Evolutionary conservation across 305 asterid genomes (phyloP).

Genomic region (Rubia occidens): DNA sequence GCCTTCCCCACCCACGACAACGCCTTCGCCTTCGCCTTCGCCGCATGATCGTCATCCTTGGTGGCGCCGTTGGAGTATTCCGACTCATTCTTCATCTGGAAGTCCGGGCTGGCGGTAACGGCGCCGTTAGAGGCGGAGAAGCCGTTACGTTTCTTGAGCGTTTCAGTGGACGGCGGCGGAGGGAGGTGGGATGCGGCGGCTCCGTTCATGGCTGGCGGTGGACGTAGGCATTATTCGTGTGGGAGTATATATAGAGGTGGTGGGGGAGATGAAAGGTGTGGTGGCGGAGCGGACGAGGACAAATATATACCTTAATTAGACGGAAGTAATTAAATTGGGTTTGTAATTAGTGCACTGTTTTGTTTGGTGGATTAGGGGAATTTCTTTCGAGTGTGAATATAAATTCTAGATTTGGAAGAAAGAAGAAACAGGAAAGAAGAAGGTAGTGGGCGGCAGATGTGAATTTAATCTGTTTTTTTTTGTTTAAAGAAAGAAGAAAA

Average conservation of each 20-base stretch:
- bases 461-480: not conserved
- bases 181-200: conserved; percentile 9
- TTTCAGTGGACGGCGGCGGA: conserved; percentile 17
- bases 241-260: not conserved
- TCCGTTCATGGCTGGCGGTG: conserved; percentile 20
- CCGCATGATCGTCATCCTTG: not conserved
- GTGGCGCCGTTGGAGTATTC: not conserved
- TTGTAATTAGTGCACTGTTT: not conserved
- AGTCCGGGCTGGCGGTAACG: not conserved
- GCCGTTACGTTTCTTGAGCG: conserved; percentile 12
- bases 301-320: not conserved
- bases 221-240: not conserved
- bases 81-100: not conserved
- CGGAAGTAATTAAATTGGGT: not conserved
- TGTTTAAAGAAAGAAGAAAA: not conserved
- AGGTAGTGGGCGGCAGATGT: not conserved
- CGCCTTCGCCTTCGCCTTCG: not conserved
- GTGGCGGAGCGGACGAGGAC: conserved; percentile 25
- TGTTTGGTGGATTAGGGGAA: conserved; percentile 6
- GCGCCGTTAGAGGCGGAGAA: not conserved
- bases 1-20: conserved; percentile 10
- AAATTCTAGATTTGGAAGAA: not conserved
- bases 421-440: not conserved
- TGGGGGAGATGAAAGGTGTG: not conserved
- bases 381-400: not conserved